phyloP scores from a whole-genome alignment of 2,329 filamentous ascomycete genomes.

The Monosporascus sp. region DNA sequence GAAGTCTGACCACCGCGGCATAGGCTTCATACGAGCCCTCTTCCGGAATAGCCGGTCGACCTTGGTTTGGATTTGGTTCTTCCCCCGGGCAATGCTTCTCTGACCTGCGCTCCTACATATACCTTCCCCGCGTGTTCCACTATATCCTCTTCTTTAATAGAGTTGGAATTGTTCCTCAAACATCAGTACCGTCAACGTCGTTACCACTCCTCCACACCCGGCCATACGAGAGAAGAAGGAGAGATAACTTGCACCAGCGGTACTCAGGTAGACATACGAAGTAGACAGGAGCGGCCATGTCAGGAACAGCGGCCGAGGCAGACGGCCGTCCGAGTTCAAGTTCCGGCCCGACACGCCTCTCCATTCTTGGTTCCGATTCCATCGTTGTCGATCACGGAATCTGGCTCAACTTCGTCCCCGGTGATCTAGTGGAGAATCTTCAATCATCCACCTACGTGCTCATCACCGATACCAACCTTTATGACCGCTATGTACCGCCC shows the following conservation, averaged over 20 bases:
- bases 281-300: background rate
- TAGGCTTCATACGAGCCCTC: background rate
- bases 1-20: too few species aligned
- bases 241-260: background rate
- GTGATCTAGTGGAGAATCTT: slow-evolving; percentile 74
- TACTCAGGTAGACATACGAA: background rate
- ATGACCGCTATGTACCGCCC: slow-evolving; percentile 69
- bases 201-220: too few species aligned
- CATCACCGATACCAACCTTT: slow-evolving; percentile 92
- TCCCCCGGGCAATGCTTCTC: background rate
- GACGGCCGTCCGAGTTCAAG: background rate
- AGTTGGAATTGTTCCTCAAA: too few species aligned
- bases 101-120: too few species aligned
- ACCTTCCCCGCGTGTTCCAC: too few species aligned
- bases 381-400: slow-evolving; percentile 91
- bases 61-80: too few species aligned
- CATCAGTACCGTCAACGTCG: too few species aligned
- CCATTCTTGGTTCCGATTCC: slow-evolving; percentile 81
- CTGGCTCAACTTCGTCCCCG: slow-evolving; percentile 75
- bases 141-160: too few species aligned
- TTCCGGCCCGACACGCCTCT: slow-evolving; percentile 54
- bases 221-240: too few species aligned
- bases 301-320: background rate
- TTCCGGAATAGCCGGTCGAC: background rate
- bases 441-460: slow-evolving; percentile 89